phyloP scores from a whole-genome alignment of 2,329 filamentous ascomycete genomes.

The Bertia moriformis region DNA sequence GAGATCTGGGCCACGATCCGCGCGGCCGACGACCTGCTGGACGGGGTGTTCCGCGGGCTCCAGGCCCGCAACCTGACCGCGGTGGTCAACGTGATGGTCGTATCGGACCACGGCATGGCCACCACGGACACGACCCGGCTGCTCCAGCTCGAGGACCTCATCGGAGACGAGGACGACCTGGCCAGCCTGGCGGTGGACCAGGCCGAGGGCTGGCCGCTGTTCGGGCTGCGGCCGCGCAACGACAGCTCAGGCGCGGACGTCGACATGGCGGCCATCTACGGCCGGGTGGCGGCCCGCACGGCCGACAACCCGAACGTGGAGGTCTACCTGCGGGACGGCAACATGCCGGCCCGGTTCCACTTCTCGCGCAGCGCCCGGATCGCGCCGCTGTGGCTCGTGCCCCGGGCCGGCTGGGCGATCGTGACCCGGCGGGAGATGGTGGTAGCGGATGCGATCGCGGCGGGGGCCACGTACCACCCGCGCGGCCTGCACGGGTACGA shows the following conservation, averaged over 20 bases:
- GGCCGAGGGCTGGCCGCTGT: constrained; percentile 86
- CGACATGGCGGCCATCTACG: constrained; percentile 55
- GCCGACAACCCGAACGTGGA: constrained; percentile 58
- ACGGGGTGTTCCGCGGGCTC: constrained; percentile 59
- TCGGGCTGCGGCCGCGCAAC: constrained; percentile 70
- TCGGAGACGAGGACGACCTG: constrained; percentile 58
- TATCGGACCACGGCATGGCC: constrained; percentile 97
- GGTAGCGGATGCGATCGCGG: constrained; percentile 48
- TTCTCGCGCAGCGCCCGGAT: constrained; percentile 81
- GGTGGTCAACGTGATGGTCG: constrained; percentile 88
- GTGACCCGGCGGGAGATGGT: constrained; percentile 70
- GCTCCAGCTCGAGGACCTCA: constrained; percentile 77
- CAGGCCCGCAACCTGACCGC: constrained; percentile 69
- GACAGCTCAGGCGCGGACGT: too few species aligned
- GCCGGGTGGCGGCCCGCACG: constrained; percentile 38
- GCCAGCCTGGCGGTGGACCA: constrained; percentile 64
- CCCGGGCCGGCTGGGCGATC: constrained; percentile 84
- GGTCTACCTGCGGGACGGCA: constrained; percentile 69
- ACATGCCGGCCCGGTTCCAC: constrained; percentile 89
- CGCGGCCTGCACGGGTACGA: constrained; percentile 88
- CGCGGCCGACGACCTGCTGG: constrained; percentile 72
- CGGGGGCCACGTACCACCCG: constrained; percentile 59
- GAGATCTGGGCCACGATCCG: constrained; percentile 69
- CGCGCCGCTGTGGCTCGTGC: constrained; percentile 86
- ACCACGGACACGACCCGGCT: constrained; percentile 70